Base-by-base conservation (phyloP, 768 basidiomycete species). In the Suillus subluteus region DNA sequence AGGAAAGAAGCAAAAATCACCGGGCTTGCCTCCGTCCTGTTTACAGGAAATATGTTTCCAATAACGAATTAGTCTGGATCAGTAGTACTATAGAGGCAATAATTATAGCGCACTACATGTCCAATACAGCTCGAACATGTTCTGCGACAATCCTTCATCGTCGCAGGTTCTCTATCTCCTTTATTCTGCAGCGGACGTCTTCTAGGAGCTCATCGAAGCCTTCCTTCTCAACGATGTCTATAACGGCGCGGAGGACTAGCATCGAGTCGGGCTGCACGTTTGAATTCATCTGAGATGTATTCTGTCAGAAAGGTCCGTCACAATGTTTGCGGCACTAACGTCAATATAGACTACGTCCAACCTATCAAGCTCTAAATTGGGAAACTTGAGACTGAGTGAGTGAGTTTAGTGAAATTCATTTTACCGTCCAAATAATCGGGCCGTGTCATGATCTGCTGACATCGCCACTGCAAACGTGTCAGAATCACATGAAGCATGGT, bases 111-210 rank as follows among this genome's bases (percentile, higher is more conserved):
- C 52, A 18, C 15, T 18, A 30, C 52, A 6, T 13, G 12, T 26
- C n/a, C 50, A 26, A 7, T 12, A 15, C 50, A 50, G 26, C 26
- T 16, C 48, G 3, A 52, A 52, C 5, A 18, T 54, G 16, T 55
- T 32, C 54, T 18, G 2, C 4, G 16, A 32, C 1, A 21, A n/a
- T 35, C 32, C 18, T n/a, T 56, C 55, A 35, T 56, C 32, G 55
- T 12, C 55, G 91, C 65, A 95, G 73, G 75, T 89, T 91, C 79
- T 96, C 95, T 72, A 96, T 96, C 76, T 92, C 90, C 75, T 95
- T 91, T 48, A 96, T 87, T 16, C 95, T 83, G 66, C 86, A 86
- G 61, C 91, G 82, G 6, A 94, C 94, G 62, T 81, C 82, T 67
- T 93, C 85, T 21, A 94, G 82, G 43, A 88, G 73, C n/a, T 92